Base-by-base conservation (phyloP, 106 monocot species). In the Dendrobium chrysotoxum region DNA sequence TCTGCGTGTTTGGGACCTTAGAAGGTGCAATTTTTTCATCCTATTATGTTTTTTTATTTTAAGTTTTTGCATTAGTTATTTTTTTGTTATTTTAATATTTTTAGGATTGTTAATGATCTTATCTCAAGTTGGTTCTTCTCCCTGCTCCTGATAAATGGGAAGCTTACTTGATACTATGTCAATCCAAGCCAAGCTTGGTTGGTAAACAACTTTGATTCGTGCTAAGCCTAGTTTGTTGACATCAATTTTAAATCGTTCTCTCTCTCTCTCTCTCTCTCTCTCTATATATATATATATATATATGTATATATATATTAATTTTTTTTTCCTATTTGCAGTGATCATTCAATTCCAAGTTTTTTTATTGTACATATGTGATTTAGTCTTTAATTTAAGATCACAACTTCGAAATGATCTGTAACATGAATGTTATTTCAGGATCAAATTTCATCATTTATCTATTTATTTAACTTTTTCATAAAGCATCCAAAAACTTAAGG, bases 1-100 rank as follows among this genome's bases (percentile, higher is more conserved):
- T 80, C 81, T 99, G 20, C 88, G 89, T 54, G 85, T 99, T 54
- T 99, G 99, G 99, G 99, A 99, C 86, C 84, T 99, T 15, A 88
- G 99, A 85, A 88, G 91, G 98, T 93, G 31, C 75, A 74, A 68
- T 80, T 13, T 23, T 68, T 70, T 25, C 20, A 64, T 64, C 53
- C 16, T 20, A 55, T 20, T 40, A 38, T 81, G 10, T 73, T 28
- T 9, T 53, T 23, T 41, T 38, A 21, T 53, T 21, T 20, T 54
- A 73, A 6, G 21, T 73, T 0, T 70, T 70, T 70, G 31, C 4
- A 35, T 31, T 70, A 8, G 5, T 57, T 57, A n/a, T 20, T 25
- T 20, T 0, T 20, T 57, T 18, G 4, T 20, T 57, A 1, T 57
- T 57, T 57, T 57, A 4, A 5, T 21, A 57, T 61, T 61, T n/a